Evolutionary conservation across 495 filamentous ascomycete species (phyloP).

Genomic region (Pseudoneurospora amorphoporcata): DNA sequence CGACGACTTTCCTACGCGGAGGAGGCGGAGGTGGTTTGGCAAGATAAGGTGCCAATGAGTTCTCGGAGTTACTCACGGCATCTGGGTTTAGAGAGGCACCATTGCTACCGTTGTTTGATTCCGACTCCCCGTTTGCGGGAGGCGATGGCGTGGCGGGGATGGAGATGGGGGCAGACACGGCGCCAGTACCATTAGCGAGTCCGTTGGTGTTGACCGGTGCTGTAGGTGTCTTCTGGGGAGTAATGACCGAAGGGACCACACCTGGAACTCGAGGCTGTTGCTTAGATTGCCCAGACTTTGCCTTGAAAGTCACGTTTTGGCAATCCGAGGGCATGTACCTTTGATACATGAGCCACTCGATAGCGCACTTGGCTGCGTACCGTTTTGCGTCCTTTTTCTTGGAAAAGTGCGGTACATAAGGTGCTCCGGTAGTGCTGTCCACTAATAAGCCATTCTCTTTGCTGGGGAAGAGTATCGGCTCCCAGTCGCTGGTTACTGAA

Average conservation of each 20-base stretch:
- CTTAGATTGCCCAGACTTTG: neutral
- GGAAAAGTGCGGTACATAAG: conserved; percentile 15
- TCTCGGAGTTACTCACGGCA: neutral
- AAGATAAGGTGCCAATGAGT: neutral
- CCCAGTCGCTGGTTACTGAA: conserved; percentile 1
- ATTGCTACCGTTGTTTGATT: neutral
- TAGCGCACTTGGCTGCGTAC: conserved; percentile 34
- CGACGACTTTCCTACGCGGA: neutral
- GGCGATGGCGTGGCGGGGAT: neutral
- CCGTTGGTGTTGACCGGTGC: neutral
- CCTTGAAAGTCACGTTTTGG: conserved; percentile 5
- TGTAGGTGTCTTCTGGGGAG: neutral
- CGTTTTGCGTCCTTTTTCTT: conserved; percentile 35
- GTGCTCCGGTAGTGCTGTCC: conserved; percentile 1
- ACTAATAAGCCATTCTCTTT: conserved; percentile 10
- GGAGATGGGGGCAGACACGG: neutral
- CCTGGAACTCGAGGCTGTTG: neutral
- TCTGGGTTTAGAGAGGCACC: neutral
- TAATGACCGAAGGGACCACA: neutral
- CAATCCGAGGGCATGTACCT: conserved; percentile 14
- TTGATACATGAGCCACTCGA: conserved; percentile 26
- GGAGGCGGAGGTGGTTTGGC: neutral
- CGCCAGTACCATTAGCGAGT: neutral
- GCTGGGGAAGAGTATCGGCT: conserved; percentile 17
- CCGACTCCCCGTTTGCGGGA: neutral